Evolutionary conservation across 176 grass and related monocot species (phyloP).

Genomic region (Eremochloa ophiuroides): DNA sequence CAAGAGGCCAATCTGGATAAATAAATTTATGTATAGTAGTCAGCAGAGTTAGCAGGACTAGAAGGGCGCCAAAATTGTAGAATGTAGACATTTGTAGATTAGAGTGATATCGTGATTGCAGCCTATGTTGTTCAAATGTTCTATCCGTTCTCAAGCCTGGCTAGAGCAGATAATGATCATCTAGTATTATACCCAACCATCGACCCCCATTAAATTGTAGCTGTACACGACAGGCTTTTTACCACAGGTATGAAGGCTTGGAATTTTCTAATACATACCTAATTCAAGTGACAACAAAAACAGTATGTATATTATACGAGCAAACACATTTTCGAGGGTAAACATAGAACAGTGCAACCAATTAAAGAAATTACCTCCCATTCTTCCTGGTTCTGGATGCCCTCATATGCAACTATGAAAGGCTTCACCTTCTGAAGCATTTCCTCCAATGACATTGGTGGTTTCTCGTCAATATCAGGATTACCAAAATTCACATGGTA

Average conservation of each 20-base stretch:
- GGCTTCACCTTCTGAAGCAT: conserved; percentile 77
- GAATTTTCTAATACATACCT: not conserved
- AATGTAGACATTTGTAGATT: conserved; percentile 1
- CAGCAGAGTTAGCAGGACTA: not conserved
- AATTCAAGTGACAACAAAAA: not conserved
- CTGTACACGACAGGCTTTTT: not conserved
- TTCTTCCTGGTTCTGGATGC: conserved; percentile 76
- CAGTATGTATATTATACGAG: not conserved
- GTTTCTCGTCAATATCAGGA: conserved; percentile 89
- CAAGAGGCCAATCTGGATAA: not conserved
- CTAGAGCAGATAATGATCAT: not conserved
- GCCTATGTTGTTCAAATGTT: not conserved
- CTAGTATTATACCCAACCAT: not conserved
- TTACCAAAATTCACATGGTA: conserved; percentile 72
- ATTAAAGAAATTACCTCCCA: conserved; percentile 69
- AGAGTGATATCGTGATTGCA: not conserved
- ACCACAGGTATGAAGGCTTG: not conserved
- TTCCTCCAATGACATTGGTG: conserved; percentile 80
- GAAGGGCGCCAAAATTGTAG: not conserved
- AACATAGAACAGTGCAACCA: not conserved
- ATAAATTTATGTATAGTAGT: not conserved
- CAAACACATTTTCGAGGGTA: not conserved
- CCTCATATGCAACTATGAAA: conserved; percentile 80
- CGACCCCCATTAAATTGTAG: not conserved
- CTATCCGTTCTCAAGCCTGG: not conserved